phyloP scores from a whole-genome alignment of 768 basidiomycete genomes.

The Boletus pseudo-olivaceus region DNA sequence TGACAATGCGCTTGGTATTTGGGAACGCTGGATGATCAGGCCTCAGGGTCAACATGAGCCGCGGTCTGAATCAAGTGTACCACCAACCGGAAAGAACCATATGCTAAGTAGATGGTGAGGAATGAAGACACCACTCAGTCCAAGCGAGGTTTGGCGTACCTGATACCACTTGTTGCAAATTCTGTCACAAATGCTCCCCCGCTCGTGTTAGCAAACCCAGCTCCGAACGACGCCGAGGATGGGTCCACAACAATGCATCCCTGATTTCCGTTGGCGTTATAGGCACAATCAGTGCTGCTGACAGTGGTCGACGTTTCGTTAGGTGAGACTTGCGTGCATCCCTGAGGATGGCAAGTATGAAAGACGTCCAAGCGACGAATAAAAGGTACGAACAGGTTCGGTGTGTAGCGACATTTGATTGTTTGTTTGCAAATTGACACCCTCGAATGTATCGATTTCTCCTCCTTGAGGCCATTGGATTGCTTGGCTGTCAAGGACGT shows the following conservation, averaged over 20 bases:
- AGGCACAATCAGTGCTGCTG: slow-evolving; percentile 58
- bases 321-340: slow-evolving; percentile 51
- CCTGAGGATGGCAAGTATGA: slow-evolving; percentile 25
- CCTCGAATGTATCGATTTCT: slow-evolving; percentile 82
- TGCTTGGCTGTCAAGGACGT: slow-evolving; percentile 38
- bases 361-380: neutral
- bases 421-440: slow-evolving; percentile 60
- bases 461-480: slow-evolving; percentile 60
- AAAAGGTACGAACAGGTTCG: slow-evolving; percentile 35
- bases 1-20: slow-evolving; percentile 47
- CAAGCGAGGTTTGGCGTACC: slow-evolving; percentile 39
- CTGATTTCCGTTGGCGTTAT: slow-evolving; percentile 49
- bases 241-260: slow-evolving; percentile 66
- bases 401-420: slow-evolving; percentile 81
- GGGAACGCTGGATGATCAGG: slow-evolving; percentile 29
- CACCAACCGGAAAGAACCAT: slow-evolving; percentile 31
- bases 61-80: neutral
- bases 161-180: slow-evolving; percentile 60
- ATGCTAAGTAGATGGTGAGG: slow-evolving; percentile 14
- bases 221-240: slow-evolving; percentile 55
- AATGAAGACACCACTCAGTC: neutral
- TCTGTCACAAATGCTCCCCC: slow-evolving; percentile 80
- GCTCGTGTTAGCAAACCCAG: slow-evolving; percentile 57
- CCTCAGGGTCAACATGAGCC: neutral
- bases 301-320: slow-evolving; percentile 50